Evolutionary conservation across 495 filamentous ascomycete genomes (phyloP).

Genomic region (Trichoderma orchidacearum): DNA sequence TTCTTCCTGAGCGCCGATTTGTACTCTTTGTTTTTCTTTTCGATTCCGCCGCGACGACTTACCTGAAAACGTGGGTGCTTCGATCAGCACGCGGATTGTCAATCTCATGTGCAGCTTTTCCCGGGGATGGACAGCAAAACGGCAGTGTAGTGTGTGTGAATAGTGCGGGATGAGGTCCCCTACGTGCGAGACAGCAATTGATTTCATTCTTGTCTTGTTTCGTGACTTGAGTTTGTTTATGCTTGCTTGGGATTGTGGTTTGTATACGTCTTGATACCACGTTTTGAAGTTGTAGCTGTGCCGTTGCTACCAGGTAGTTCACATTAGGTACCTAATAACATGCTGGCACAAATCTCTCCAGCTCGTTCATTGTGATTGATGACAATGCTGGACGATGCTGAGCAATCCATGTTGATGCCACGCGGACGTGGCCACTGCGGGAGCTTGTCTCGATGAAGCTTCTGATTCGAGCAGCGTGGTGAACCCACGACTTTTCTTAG

Average conservation of each 20-base stretch:
- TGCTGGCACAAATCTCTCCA: too few relatives aligned
- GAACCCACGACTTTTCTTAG: too few relatives aligned
- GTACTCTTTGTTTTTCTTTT: background rate
- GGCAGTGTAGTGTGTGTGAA: background rate
- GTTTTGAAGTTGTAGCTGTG: background rate
- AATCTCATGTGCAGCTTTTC: too few relatives aligned
- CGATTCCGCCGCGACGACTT: background rate
- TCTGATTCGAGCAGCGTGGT: too few relatives aligned
- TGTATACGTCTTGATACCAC: background rate
- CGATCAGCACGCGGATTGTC: too few relatives aligned
- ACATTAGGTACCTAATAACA: too few relatives aligned
- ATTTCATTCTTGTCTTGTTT: background rate
- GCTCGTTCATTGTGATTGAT: too few relatives aligned
- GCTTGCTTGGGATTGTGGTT: background rate
- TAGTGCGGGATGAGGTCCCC: background rate
- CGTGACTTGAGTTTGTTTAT: background rate
- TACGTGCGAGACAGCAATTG: background rate
- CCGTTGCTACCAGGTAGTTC: background rate
- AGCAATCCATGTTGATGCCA: too few relatives aligned
- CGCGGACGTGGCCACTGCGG: too few relatives aligned
- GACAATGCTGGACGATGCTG: too few relatives aligned
- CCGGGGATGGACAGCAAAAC: background rate
- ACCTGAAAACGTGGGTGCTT: background rate
- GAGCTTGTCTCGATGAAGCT: too few relatives aligned
- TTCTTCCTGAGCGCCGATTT: background rate